A percentile compares a stretch with the other conserved stretches of the same genome.
Evolutionary conservation across 1,139 yeast species (phyloP).

Genomic region (Protomyces lactucae-debilis): DNA sequence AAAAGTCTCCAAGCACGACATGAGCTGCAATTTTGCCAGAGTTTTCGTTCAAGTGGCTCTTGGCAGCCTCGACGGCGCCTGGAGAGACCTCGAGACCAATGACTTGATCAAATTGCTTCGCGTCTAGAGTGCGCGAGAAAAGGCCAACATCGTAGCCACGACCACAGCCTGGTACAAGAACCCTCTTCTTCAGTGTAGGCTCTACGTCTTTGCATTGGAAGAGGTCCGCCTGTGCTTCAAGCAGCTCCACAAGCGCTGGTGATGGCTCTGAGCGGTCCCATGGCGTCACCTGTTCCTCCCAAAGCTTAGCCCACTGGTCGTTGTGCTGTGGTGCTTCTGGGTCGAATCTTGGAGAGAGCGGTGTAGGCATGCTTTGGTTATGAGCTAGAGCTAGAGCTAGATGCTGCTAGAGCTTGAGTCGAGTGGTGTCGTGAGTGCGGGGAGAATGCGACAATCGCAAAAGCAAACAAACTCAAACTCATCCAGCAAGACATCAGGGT

Average conservation of each 20-base stretch:
- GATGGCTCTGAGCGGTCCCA: neutral
- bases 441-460: too few relatives aligned
- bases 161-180: constrained; percentile 11
- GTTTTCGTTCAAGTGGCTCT: neutral
- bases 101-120: neutral
- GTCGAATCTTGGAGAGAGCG: neutral
- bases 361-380: neutral
- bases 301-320: neutral
- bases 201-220: neutral
- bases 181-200: neutral
- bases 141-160: constrained; percentile 12
- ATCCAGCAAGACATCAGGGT: too few relatives aligned
- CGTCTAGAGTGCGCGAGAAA: neutral
- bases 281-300: neutral
- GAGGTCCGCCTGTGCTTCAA: neutral
- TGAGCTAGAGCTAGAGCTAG: too few relatives aligned
- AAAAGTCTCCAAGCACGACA: neutral
- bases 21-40: neutral
- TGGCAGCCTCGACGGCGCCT: neutral
- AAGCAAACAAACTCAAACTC: too few relatives aligned
- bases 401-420: too few relatives aligned
- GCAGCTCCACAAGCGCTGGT: neutral
- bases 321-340: neutral
- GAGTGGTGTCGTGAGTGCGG: too few relatives aligned
- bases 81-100: constrained; percentile 5